Conservation (phyloP, 2,329 filamentous ascomycete species). For the Sporothrix curviconia region DNA sequence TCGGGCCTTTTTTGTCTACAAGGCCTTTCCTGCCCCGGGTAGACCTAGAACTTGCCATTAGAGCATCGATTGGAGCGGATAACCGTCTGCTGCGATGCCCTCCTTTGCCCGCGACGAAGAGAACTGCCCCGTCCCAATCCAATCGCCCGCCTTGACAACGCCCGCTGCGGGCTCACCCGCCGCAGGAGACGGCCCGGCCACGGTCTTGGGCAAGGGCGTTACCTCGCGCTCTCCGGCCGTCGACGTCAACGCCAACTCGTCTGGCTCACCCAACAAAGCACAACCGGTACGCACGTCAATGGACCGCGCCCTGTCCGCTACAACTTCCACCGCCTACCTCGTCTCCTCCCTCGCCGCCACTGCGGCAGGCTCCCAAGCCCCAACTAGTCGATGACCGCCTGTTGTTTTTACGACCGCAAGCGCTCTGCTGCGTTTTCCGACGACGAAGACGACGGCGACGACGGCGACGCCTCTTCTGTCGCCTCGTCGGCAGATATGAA, state of each 20-base stretch:
- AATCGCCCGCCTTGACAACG: not conserved
- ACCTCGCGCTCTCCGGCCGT: constrained; percentile 10
- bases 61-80: not conserved
- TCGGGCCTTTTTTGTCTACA: not conserved
- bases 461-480: constrained; percentile 10
- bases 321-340: constrained; percentile 11
- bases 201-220: constrained; percentile 12
- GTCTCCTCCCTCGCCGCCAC: constrained; percentile 12
- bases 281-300: constrained; percentile 1
- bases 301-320: constrained; percentile 5
- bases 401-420: constrained; percentile 7
- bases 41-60: too few relatives aligned
- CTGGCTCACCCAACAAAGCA: not conserved
- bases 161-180: not conserved
- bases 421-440: constrained; percentile 1
- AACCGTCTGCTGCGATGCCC: constrained; percentile 16
- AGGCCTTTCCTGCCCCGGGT: too few relatives aligned
- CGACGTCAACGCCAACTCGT: constrained; percentile 12
- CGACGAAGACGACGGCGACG: constrained; percentile 6
- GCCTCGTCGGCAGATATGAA: constrained; percentile 19
- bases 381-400: constrained; percentile 6
- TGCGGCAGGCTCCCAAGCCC: not conserved
- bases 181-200: constrained; percentile 2
- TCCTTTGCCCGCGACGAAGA: constrained; percentile 15
- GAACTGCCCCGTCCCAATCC: constrained; percentile 12